Conservation (phyloP, 805 yeast genomes). For the Myxozyma neotropica region DNA sequence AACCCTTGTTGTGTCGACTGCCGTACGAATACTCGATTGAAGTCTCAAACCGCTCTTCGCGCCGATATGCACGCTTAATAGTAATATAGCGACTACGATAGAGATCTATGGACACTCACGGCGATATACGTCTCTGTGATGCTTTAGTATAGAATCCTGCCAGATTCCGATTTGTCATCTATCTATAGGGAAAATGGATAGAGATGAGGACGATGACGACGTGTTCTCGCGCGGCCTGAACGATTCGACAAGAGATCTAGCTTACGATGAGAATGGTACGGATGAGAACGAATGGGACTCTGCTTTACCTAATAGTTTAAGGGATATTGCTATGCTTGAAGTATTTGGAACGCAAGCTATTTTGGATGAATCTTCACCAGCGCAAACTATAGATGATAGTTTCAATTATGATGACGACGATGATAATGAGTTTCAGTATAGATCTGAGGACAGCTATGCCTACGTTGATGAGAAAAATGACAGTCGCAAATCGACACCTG, state of each 20-base stretch:
- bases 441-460: not conserved
- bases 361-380: not conserved
- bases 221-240: not conserved
- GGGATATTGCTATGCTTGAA: not conserved
- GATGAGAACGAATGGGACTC: not conserved
- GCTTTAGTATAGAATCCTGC: not conserved
- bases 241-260: not conserved
- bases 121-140: not conserved
- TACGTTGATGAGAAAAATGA: not conserved
- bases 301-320: not conserved
- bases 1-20: too few species aligned
- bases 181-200: not conserved
- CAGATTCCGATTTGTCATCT: too few species aligned
- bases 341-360: not conserved
- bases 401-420: not conserved
- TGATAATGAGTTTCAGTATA: not conserved
- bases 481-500: not conserved
- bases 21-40: too few species aligned
- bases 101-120: not conserved
- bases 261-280: not conserved
- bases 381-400: not conserved
- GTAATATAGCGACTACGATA: not conserved
- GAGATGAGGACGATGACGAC: constrained; percentile 1
- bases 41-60: too few species aligned
- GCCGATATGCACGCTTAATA: too few species aligned